Conservation (phyloP, 1,284 basidiomycete species). For the Waitea zeae region DNA sequence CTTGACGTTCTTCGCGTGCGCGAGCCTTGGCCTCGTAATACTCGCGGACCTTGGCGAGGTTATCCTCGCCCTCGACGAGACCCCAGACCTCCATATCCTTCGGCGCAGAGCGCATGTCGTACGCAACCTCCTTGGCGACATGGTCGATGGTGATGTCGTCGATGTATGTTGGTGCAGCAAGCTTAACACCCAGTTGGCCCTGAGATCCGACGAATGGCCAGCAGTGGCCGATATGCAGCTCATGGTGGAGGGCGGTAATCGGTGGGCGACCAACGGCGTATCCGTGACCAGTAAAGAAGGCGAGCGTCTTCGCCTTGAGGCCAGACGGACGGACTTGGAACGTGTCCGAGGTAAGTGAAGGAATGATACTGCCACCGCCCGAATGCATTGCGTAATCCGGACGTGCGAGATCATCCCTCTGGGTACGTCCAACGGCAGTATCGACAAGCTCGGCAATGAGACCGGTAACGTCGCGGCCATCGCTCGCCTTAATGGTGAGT, state of each 20-base stretch:
- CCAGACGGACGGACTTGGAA: slow-evolving; percentile 42
- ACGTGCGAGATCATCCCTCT: slow-evolving; percentile 65
- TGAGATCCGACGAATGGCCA: slow-evolving; percentile 77
- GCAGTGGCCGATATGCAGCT: slow-evolving; percentile 69
- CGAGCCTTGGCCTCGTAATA: slow-evolving; percentile 26
- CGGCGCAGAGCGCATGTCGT: slow-evolving; percentile 70
- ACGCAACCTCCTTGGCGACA: slow-evolving; percentile 59
- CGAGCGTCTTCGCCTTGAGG: slow-evolving; percentile 23
- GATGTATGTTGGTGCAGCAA: slow-evolving; percentile 53
- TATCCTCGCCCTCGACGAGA: slow-evolving; percentile 60
- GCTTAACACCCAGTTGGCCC: slow-evolving; percentile 70
- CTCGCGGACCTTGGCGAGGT: slow-evolving; percentile 36
- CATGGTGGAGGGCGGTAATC: slow-evolving; percentile 72
- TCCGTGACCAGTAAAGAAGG: slow-evolving; percentile 41
- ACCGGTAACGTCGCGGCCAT: slow-evolving; percentile 60
- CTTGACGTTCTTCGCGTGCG: slow-evolving; percentile 14
- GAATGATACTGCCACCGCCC: slow-evolving; percentile 67
- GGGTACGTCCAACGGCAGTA: slow-evolving; percentile 41
- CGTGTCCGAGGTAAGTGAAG: slow-evolving; percentile 65
- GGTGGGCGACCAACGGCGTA: slow-evolving; percentile 63
- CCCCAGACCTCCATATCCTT: slow-evolving; percentile 82
- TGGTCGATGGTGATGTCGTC: slow-evolving; percentile 82
- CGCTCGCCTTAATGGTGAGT: slow-evolving; percentile 52
- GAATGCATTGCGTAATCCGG: slow-evolving; percentile 80
- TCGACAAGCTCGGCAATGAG: slow-evolving; percentile 65